Conservation (phyloP, 306 rosid genomes). For the Prinsepia uniflora region DNA sequence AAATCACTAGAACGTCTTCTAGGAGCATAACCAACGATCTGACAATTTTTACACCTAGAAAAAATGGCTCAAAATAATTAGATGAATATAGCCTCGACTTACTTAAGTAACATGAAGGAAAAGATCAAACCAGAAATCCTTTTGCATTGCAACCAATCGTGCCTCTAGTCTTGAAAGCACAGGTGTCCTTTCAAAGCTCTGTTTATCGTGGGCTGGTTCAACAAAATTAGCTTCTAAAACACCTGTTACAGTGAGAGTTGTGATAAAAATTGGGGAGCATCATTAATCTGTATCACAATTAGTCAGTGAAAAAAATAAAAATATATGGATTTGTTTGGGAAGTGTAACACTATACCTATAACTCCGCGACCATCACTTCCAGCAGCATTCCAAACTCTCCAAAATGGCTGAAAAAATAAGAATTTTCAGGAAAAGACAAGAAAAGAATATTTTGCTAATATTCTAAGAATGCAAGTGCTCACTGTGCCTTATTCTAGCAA, state of each 20-base stretch:
- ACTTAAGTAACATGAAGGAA: slow-evolving; percentile 4
- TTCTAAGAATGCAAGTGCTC: background rate
- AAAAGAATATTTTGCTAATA: background rate
- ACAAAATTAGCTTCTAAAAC: slow-evolving; percentile 95
- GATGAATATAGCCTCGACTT: background rate
- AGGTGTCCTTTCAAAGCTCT: slow-evolving; percentile 83
- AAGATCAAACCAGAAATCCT: slow-evolving; percentile 57
- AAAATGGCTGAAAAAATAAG: slow-evolving; percentile 69
- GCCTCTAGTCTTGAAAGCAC: slow-evolving; percentile 76
- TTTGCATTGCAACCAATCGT: slow-evolving; percentile 63
- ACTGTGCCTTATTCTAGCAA: background rate
- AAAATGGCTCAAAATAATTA: background rate
- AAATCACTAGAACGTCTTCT: slow-evolving; percentile 20
- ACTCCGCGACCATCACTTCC: slow-evolving; percentile 97
- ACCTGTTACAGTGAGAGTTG: slow-evolving; percentile 39
- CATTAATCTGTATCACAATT: background rate
- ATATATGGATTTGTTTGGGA: slow-evolving; percentile 1
- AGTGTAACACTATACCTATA: slow-evolving; percentile 46
- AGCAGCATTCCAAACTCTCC: slow-evolving; percentile 97
- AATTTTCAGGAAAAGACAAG: slow-evolving; percentile 20
- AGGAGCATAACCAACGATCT: slow-evolving; percentile 70
- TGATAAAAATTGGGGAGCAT: background rate
- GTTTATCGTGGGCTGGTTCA: slow-evolving; percentile 97
- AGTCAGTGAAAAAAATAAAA: background rate
- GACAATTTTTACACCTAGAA: slow-evolving; percentile 54